Percentiles rank a stretch among this genome's conserved stretches.
Conservation (phyloP, 495 filamentous ascomycete species). For the Aspergillus hancockii region DNA sequence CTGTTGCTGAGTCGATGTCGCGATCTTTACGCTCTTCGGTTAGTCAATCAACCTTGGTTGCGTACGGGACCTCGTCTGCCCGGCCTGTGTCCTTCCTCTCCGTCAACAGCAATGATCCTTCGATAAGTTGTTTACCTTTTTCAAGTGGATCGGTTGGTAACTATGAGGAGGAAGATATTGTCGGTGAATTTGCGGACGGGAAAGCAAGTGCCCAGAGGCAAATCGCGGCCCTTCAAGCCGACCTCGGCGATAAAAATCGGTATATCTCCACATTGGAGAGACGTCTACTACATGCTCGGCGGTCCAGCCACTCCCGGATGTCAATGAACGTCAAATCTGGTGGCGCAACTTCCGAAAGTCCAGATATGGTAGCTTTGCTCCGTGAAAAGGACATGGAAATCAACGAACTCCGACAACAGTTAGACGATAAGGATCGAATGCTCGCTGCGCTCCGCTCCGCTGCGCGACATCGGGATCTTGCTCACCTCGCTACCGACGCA, state of each 20-base stretch:
- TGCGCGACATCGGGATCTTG: slow-evolving; percentile 80
- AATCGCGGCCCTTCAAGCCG: slow-evolving; percentile 85
- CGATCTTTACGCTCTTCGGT: slow-evolving; percentile 71
- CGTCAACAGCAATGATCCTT: slow-evolving; percentile 40
- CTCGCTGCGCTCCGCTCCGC: slow-evolving; percentile 83
- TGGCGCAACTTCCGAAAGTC: slow-evolving; percentile 65
- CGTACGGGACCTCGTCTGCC: slow-evolving; percentile 52
- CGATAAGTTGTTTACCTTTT: slow-evolving; percentile 39
- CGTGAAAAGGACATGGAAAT: slow-evolving; percentile 95
- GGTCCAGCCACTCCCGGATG: slow-evolving; percentile 84
- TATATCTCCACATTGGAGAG: slow-evolving; percentile 95
- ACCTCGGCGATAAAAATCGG: slow-evolving; percentile 90
- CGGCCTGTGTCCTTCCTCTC: slow-evolving; percentile 69
- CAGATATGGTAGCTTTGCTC: slow-evolving; percentile 64
- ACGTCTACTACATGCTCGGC: slow-evolving; percentile 84
- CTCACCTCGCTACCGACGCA: slow-evolving; percentile 58
- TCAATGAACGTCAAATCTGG: slow-evolving; percentile 65
- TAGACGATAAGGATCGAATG: slow-evolving; percentile 98
- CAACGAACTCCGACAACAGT: slow-evolving; percentile 78
- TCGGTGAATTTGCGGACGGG: slow-evolving; percentile 83
- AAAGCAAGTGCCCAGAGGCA: slow-evolving; percentile 79
- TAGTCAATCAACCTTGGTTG: slow-evolving; percentile 65
- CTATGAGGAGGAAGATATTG: slow-evolving; percentile 70
- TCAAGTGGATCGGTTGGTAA: slow-evolving; percentile 37
- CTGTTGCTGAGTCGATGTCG: slow-evolving; percentile 47